Evolutionary conservation across 495 filamentous ascomycete genomes (phyloP).

Genomic region (Podospora didyma): DNA sequence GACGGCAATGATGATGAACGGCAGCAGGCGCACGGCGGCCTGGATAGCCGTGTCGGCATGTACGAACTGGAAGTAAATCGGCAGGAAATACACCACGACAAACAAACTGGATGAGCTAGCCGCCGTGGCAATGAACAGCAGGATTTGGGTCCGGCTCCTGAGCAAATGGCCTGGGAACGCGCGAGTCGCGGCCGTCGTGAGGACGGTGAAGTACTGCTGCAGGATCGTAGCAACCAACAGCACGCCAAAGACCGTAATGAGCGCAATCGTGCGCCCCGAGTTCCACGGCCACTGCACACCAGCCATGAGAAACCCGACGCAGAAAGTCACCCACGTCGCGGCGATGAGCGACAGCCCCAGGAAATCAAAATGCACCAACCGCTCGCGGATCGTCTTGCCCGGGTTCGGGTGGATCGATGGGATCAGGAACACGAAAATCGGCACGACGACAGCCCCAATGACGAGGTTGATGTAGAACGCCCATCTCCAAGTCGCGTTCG

Average conservation of each 20-base stretch:
- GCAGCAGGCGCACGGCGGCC: conserved; percentile 54
- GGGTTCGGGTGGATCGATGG: conserved; percentile 45
- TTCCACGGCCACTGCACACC: conserved; percentile 53
- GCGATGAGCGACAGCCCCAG: conserved; percentile 41
- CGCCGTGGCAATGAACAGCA: conserved; percentile 41
- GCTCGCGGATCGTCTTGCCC: conserved; percentile 29
- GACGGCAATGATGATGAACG: conserved; percentile 52
- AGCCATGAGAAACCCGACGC: conserved; percentile 54
- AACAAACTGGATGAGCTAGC: conserved; percentile 33
- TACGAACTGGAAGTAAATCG: conserved; percentile 59
- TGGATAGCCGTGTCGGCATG: conserved; percentile 43
- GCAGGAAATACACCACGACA: conserved; percentile 45
- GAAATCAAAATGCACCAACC: conserved; percentile 41
- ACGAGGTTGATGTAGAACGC: conserved; percentile 52
- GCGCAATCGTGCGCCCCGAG: conserved; percentile 47
- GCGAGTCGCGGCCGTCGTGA: conserved; percentile 44
- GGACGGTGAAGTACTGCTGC: conserved; percentile 49
- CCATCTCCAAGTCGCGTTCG: conserved; percentile 41
- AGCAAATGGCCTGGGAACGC: conserved; percentile 55
- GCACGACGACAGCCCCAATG: conserved; percentile 42
- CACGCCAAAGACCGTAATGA: conserved; percentile 49
- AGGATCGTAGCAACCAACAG: conserved; percentile 45
- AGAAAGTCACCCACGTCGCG: conserved; percentile 37
- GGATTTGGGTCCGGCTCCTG: conserved; percentile 33
- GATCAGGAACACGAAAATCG: conserved; percentile 54